A percentile compares a stretch with the other conserved stretches of the same genome.
Evolutionary conservation across 176 grass and related monocot species (phyloP).

Genomic region (Eleusine coracana): DNA sequence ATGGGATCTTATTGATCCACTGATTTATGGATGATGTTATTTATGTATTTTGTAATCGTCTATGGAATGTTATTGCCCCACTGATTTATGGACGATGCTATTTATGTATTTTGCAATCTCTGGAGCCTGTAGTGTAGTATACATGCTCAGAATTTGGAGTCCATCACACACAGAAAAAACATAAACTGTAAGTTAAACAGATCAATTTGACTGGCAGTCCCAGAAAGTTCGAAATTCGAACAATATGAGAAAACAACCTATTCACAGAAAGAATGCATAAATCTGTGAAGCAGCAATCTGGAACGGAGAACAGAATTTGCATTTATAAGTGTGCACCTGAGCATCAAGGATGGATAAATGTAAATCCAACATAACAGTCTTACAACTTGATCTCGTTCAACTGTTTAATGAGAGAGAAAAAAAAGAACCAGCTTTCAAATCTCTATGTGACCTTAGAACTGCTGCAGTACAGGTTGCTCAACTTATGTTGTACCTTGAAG

Average conservation of each 20-base stretch:
- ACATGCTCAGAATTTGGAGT: background rate
- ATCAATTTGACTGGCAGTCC: background rate
- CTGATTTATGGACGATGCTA: background rate
- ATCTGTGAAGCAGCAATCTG: background rate
- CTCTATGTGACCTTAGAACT: background rate
- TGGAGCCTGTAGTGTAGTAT: background rate
- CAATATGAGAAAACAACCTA: background rate
- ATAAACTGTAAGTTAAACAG: background rate
- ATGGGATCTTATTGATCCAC: background rate
- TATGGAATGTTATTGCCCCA: background rate
- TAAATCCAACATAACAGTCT: background rate
- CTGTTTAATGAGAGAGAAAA: background rate
- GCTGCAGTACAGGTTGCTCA: background rate
- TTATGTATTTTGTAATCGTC: background rate
- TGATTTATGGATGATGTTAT: background rate
- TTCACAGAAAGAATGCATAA: constrained; percentile 10
- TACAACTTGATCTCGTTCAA: background rate
- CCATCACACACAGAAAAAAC: background rate
- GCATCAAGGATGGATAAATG: background rate
- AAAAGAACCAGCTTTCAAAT: background rate
- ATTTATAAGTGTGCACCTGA: background rate
- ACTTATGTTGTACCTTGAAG: constrained; percentile 1
- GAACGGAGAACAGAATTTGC: background rate
- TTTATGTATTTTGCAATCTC: background rate
- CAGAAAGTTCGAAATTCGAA: background rate